Base-by-base conservation (phyloP, 2,329 filamentous ascomycete species). In the Pseudogymnoascus sp. region DNA sequence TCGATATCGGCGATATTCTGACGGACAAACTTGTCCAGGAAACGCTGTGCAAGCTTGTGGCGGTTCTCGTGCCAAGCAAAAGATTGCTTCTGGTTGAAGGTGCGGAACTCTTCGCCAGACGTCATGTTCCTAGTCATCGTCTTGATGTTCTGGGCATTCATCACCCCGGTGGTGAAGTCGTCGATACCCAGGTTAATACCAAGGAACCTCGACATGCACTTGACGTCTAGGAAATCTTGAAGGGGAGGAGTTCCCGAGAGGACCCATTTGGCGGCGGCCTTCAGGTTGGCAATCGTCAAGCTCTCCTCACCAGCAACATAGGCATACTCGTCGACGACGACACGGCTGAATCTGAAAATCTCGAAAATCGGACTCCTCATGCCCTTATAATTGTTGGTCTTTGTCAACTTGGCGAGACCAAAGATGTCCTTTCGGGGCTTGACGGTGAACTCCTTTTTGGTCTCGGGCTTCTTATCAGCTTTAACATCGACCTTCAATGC, bases 311-410 rank as follows among this genome's bases (percentile, higher is more conserved):
- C 70, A 51, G 77, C 76, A 4, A 82, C 74, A 66, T 88, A 86
- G 0, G 85, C 83, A 67, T 84, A 88, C 67, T 90, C 87, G 66
- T 90, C 87, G 1, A 88, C 76, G 1, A 89, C 79, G 0, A 89
- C 65, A 5, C 87, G 78, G 63, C 82, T 82, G 71, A 84, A 89
- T 1, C 76, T 72, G 70, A 88, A 89, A 68, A 85, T 79, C 65
- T 89, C 85, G 0, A 89, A 69, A 0, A 84, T 70, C 1, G 77
- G 77, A 6, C 63, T 66, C 11, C 67, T 64, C 57, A 73, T 69
- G 4, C 67, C 65, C 21, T 67, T 67, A 72, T 74, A 76, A 62
- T 73, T 68, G n/a, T 65, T 66, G 31, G 63, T 64, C 21, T 37
- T 61, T 23, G 60, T 63, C 51, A 68, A 43, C 16, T 64, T 48